Evolutionary conservation across 1,139 yeast genomes (phyloP).

Genomic region (Hyphopichia fennica): DNA sequence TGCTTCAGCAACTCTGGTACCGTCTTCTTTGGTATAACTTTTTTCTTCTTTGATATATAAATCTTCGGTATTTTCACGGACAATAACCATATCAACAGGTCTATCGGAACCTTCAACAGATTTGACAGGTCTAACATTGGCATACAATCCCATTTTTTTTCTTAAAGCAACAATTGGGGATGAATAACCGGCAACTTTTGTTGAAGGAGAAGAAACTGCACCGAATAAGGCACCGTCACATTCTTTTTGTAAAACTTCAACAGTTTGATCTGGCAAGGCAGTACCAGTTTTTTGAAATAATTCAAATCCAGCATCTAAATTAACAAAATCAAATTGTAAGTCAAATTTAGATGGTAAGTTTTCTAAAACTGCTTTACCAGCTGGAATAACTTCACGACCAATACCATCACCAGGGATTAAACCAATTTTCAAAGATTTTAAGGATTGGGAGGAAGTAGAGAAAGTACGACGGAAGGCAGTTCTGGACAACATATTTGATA

Average conservation of each 20-base stretch:
- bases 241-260: conserved; percentile 68
- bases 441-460: conserved; percentile 30
- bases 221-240: conserved; percentile 98
- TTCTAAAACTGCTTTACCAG: conserved; percentile 84
- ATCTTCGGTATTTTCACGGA: conserved; percentile 97
- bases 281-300: conserved; percentile 89
- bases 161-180: conserved; percentile 98
- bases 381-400: conserved; percentile 95
- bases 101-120: conserved; percentile 80
- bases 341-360: conserved; percentile 74
- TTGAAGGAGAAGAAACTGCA: conserved; percentile 93
- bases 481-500: conserved; percentile 20
- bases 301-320: conserved; percentile 92
- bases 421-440: conserved; percentile 46
- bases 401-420: conserved; percentile 98
- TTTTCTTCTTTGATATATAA: conserved; percentile 91
- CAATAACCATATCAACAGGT: conserved; percentile 96
- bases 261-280: conserved; percentile 93
- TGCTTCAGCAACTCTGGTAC: conserved; percentile 91
- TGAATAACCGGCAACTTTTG: conserved; percentile 93
- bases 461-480: conserved; percentile 33
- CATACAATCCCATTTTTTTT: conserved; percentile 90
- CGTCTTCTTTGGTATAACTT: conserved; percentile 66
- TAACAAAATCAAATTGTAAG: conserved; percentile 78
- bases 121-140: conserved; percentile 97